Evolutionary conservation across 169 alveolate genomes (phyloP).

Genomic region (Plasmodium reichenowi): DNA sequence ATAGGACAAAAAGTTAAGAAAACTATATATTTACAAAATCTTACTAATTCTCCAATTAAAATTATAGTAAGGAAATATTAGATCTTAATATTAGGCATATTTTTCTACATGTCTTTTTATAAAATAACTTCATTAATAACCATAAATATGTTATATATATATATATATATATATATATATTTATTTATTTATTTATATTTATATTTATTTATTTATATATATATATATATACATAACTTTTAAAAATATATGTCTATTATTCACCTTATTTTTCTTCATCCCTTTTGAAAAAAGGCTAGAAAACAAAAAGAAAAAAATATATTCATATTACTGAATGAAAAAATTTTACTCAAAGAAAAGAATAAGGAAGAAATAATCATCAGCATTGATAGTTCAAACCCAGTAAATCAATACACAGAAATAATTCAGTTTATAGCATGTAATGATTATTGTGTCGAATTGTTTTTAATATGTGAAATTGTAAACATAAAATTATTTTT

Average conservation of each 20-base stretch:
- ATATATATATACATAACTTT: background rate
- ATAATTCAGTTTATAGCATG: conserved; percentile 70
- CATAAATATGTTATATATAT: background rate
- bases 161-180: background rate
- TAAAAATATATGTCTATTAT: too few relatives aligned
- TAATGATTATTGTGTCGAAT: conserved; percentile 44
- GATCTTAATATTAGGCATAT: background rate
- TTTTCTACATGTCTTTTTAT: too few relatives aligned
- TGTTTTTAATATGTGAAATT: conserved; percentile 66
- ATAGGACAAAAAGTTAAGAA: conserved; percentile 54
- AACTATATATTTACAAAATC: conserved; percentile 33
- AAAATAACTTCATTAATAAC: background rate
- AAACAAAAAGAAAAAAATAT: conserved; percentile 38
- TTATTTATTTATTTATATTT: background rate
- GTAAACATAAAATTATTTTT: conserved; percentile 33
- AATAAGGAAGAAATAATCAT: conserved; percentile 23
- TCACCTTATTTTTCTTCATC: background rate
- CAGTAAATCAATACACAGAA: conserved; percentile 54
- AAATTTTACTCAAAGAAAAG: conserved; percentile 34
- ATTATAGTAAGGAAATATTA: conserved; percentile 3
- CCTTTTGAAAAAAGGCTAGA: conserved; percentile 23
- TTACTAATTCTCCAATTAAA: conserved; percentile 58
- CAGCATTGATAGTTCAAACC: conserved; percentile 37
- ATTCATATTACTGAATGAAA: conserved; percentile 35
- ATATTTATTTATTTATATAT: background rate